phyloP scores from a whole-genome alignment of 2,329 filamentous ascomycete species.

The Aspergillus unguis region DNA sequence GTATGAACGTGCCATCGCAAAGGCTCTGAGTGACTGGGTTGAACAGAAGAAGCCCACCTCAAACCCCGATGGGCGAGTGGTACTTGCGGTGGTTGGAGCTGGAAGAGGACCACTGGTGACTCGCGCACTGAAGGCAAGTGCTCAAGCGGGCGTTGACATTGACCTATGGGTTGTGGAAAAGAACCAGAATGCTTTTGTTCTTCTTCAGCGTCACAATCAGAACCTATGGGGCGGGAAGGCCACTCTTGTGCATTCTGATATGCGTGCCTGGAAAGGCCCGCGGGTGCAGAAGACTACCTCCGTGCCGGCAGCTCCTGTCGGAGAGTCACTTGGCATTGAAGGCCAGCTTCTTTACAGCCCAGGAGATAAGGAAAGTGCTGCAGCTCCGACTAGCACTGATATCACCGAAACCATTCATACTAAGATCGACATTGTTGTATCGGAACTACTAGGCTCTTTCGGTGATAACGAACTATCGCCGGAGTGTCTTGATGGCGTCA shows the following conservation, averaged over 20 bases:
- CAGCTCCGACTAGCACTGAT: slow-evolving; percentile 46
- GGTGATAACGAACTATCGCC: slow-evolving; percentile 96
- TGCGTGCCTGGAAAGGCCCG: slow-evolving; percentile 93
- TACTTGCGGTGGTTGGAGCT: slow-evolving; percentile 89
- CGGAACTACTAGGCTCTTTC: slow-evolving; percentile 87
- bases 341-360: slow-evolving; percentile 21
- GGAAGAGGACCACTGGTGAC: slow-evolving; percentile 90
- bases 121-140: slow-evolving; percentile 76
- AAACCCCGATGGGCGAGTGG: slow-evolving; percentile 65
- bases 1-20: slow-evolving; percentile 80
- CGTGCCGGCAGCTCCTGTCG: slow-evolving; percentile 23
- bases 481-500: slow-evolving; percentile 93
- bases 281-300: slow-evolving; percentile 22
- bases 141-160: slow-evolving; percentile 70
- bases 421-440: slow-evolving; percentile 81
- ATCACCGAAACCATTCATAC: slow-evolving; percentile 22
- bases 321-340: slow-evolving; percentile 35
- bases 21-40: slow-evolving; percentile 78
- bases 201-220: slow-evolving; percentile 81
- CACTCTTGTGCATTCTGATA: slow-evolving; percentile 90
- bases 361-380: slow-evolving; percentile 27
- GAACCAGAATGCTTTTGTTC: slow-evolving; percentile 95
- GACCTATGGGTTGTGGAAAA: slow-evolving; percentile 94
- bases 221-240: slow-evolving; percentile 76
- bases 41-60: slow-evolving; percentile 69